Conservation (phyloP, 352 stramenopile genomes). For the Pythium volutum region DNA sequence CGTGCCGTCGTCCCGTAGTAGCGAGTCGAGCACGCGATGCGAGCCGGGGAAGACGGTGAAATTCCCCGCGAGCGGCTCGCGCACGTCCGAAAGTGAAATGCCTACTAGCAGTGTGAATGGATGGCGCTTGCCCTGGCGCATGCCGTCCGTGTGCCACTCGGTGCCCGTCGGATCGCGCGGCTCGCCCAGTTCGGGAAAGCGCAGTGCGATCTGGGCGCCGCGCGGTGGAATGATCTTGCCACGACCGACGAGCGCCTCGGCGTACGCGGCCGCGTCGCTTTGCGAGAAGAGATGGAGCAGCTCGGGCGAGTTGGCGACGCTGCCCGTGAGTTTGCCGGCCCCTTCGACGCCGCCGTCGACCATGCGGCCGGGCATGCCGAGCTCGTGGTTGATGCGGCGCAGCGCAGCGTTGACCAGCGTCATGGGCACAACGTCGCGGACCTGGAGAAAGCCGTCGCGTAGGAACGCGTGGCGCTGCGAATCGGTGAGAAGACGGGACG, state of each 20-base stretch:
- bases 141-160: slow-evolving; percentile 83
- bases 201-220: slow-evolving; percentile 67
- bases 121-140: slow-evolving; percentile 69
- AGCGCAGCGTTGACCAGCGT: slow-evolving; percentile 50
- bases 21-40: slow-evolving; percentile 45
- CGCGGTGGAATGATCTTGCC: slow-evolving; percentile 43
- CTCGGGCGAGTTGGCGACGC: slow-evolving; percentile 63
- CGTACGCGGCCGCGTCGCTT: slow-evolving; percentile 49
- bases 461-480: slow-evolving; percentile 68
- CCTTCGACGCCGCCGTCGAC: slow-evolving; percentile 74
- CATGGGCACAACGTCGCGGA: slow-evolving; percentile 57
- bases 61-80: slow-evolving; percentile 57
- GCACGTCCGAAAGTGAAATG: slow-evolving; percentile 69
- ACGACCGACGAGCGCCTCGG: slow-evolving; percentile 54
- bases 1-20: slow-evolving; percentile 49
- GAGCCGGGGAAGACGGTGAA: slow-evolving; percentile 74
- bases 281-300: slow-evolving; percentile 59
- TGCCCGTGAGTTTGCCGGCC: slow-evolving; percentile 61
- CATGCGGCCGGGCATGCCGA: slow-evolving; percentile 64
- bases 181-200: slow-evolving; percentile 68
- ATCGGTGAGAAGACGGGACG: slow-evolving; percentile 38
- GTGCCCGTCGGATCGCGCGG: slow-evolving; percentile 57
- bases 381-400: slow-evolving; percentile 73
- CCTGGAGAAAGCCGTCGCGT: slow-evolving; percentile 67
- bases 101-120: slow-evolving; percentile 67